Conservation (phyloP, 73 alveolate species). For the Effrenium voratum region DNA sequence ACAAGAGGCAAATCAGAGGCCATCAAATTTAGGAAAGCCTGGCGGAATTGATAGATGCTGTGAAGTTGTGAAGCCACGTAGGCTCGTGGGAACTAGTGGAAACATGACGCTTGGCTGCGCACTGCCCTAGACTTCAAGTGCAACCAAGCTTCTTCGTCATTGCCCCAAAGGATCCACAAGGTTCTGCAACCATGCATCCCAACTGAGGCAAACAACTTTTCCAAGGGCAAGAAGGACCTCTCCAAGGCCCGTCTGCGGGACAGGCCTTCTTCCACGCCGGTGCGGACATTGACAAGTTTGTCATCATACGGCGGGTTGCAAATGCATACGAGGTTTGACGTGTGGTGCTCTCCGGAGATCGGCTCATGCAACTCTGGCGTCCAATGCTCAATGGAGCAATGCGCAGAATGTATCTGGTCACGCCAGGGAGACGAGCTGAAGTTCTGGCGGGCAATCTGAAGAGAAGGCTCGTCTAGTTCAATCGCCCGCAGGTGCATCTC, state of each 20-base stretch:
- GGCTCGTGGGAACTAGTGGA: neutral
- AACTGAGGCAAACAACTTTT: neutral
- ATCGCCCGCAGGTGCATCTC: conserved; percentile 15
- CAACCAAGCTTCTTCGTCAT: conserved; percentile 21
- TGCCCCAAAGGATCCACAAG: conserved; percentile 76
- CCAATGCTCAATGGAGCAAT: conserved; percentile 27
- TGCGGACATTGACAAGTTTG: neutral
- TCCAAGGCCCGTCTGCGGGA: conserved; percentile 76
- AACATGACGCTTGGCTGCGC: neutral
- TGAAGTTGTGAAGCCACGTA: neutral
- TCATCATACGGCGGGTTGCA: conserved; percentile 69
- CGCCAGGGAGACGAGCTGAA: conserved; percentile 34
- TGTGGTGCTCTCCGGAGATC: neutral
- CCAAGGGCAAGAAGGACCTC: conserved; percentile 57
- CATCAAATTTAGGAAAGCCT: too few relatives aligned
- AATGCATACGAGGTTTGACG: neutral
- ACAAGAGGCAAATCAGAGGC: too few relatives aligned
- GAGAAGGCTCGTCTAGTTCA: conserved; percentile 29
- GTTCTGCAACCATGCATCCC: conserved; percentile 4
- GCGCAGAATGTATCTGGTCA: neutral
- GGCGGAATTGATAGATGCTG: too few relatives aligned
- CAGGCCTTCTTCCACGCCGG: neutral
- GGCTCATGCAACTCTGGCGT: neutral
- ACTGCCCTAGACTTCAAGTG: neutral
- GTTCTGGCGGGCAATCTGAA: conserved; percentile 3